phyloP scores from a whole-genome alignment of 106 monocot genomes.

The Agapanthus africanus region DNA sequence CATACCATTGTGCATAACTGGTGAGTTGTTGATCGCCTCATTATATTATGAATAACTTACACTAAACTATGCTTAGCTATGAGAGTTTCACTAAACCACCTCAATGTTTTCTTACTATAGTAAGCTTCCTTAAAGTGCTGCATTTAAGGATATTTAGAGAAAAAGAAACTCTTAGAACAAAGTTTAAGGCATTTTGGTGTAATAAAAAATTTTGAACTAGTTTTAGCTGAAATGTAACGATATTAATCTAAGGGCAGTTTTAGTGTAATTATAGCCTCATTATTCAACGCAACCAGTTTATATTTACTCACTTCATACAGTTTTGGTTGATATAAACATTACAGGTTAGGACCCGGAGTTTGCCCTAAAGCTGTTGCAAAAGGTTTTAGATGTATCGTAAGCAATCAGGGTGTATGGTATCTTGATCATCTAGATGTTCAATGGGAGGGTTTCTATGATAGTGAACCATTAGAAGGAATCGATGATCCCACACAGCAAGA shows the following conservation, averaged over 20 bases:
- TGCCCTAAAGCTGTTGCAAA: conserved; percentile 80
- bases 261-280: too few relatives aligned
- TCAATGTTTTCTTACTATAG: background rate
- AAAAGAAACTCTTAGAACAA: too few relatives aligned
- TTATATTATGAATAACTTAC: background rate
- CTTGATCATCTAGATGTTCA: conserved; percentile 88
- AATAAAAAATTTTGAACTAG: background rate
- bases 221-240: background rate
- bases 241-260: too few relatives aligned
- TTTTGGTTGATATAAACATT: conserved; percentile 1
- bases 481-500: conserved; percentile 42
- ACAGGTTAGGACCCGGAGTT: conserved; percentile 83
- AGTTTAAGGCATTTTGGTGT: background rate
- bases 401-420: conserved; percentile 96
- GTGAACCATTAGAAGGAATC: conserved; percentile 87
- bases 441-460: conserved; percentile 78
- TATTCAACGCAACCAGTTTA: too few relatives aligned
- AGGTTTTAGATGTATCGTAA: conserved; percentile 87
- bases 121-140: background rate
- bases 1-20: conserved; percentile 91
- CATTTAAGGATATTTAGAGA: background rate
- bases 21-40: conserved; percentile 26
- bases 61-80: background rate
- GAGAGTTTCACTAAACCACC: background rate
- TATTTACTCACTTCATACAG: too few relatives aligned